phyloP scores from a whole-genome alignment of 192 early-diverging fungal genomes.

The Podila minutissima region DNA sequence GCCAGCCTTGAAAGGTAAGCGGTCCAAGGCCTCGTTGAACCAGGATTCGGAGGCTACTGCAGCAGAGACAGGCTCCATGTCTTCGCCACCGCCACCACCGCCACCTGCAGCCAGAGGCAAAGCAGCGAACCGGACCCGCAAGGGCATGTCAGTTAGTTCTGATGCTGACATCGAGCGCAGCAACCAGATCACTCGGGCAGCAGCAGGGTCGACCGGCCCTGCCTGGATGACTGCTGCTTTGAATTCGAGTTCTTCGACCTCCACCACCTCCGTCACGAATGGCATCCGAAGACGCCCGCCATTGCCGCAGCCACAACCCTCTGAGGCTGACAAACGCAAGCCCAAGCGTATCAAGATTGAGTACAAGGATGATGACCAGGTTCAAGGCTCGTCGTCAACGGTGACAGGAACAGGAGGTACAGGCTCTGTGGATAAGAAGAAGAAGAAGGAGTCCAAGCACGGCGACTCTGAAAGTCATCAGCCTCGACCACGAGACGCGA shows the following conservation, averaged over 20 bases:
- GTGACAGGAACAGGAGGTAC: background rate
- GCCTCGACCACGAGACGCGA: background rate
- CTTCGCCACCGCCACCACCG: background rate
- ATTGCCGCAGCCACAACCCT: slow-evolving; percentile 2
- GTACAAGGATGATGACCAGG: slow-evolving; percentile 31
- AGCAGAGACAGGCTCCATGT: background rate
- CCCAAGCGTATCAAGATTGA: slow-evolving; percentile 45
- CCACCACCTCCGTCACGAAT: background rate
- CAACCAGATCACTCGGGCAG: slow-evolving; percentile 18
- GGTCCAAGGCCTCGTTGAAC: background rate
- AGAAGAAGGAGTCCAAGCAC: background rate
- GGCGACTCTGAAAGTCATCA: background rate
- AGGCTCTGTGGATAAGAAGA: background rate
- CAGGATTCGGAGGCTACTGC: no score
- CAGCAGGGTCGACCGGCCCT: slow-evolving; percentile 5
- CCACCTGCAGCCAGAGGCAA: slow-evolving; percentile 12
- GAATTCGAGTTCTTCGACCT: background rate
- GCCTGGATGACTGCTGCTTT: slow-evolving; percentile 22
- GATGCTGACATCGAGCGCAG: slow-evolving; percentile 41
- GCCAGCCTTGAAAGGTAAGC: background rate
- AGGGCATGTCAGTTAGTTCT: slow-evolving; percentile 1
- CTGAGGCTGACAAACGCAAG: slow-evolving; percentile 29
- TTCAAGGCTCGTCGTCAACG: slow-evolving; percentile 19
- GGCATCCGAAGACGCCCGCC: slow-evolving; percentile 14
- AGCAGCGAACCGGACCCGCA: slow-evolving; percentile 3